Base-by-base conservation (phyloP, 768 basidiomycete species). In the Serendipita sp. region DNA sequence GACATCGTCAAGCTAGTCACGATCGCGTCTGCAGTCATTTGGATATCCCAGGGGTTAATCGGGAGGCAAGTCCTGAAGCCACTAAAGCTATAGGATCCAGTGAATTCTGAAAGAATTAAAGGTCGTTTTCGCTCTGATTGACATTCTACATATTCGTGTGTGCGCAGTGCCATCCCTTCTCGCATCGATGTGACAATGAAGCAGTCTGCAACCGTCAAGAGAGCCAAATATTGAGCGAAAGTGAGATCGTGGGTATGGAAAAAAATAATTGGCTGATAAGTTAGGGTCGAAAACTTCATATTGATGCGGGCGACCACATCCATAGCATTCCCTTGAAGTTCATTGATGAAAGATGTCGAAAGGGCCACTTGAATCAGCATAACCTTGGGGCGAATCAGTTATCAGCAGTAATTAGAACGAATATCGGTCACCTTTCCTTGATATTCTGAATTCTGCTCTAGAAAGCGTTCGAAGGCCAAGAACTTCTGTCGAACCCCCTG, bases 301-400 rank as follows among this genome's bases (percentile, higher is more conserved):
- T 92, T 92, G 75, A 93, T 84, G 38, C 86, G 83, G 0, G 89
- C 81, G 63, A 92, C 86, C 15, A 84, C 75, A 67, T 90, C 88
- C 3, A 86, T 79, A 3, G 90, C 86, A 46, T 81, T 81, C 2
- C 86, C 86, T 0, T 87, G 85, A 1, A 81, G 71, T 69, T 91
- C 88, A 70, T 87, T 88, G 67, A 80, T 81, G 67, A 87, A 81
- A 1, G 88, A 87, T 0, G 90, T 92, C 67, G 88, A 86, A 2
- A 93, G 78, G 0, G 92, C 90, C 3, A 93, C 86, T 74, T 93
- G 92, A 63, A 93, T 89, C 47, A 93, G 81, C 13, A 92, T 85
- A 53, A 86, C 83, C 82, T 86, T 63, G 13, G 44, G 30, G 1
- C 2, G 18, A 34, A 34, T 38, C n/a, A 35, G 28, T 34, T 34